Evolutionary conservation across 2,329 filamentous ascomycete species (phyloP).

Genomic region (Ceratocystis cubensis): DNA sequence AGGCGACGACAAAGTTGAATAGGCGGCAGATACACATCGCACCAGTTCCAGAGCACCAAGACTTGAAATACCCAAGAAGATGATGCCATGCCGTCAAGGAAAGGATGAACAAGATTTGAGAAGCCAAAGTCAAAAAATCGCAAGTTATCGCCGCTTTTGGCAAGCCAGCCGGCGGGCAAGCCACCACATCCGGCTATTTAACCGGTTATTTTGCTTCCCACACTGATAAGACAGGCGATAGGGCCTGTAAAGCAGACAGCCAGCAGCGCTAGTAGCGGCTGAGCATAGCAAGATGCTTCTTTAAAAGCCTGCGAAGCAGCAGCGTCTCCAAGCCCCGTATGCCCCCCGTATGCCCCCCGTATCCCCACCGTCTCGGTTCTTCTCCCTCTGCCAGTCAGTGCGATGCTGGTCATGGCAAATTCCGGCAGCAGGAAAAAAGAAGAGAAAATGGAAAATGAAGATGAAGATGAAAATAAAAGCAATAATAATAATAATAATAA

Average conservation of each 20-base stretch:
- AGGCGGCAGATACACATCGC: not conserved
- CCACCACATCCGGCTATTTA: constrained; percentile 3
- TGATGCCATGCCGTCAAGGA: too few species aligned
- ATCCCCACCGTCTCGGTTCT: not conserved
- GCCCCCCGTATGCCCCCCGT: not conserved
- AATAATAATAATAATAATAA: not conserved
- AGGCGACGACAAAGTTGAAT: not conserved
- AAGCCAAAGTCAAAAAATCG: not conserved
- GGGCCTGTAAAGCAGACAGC: too few species aligned
- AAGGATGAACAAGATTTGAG: not conserved
- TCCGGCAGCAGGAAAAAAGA: not conserved
- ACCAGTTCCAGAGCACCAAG: too few species aligned
- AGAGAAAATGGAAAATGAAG: not conserved
- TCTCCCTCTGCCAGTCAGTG: not conserved
- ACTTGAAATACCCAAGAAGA: too few species aligned
- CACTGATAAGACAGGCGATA: too few species aligned
- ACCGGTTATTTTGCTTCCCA: not conserved
- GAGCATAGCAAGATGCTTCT: too few species aligned
- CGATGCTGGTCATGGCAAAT: not conserved
- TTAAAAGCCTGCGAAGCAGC: not conserved
- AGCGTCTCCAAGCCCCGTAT: not conserved
- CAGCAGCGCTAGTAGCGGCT: too few species aligned
- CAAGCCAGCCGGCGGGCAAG: not conserved
- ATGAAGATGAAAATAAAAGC: not conserved
- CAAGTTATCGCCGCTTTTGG: constrained; percentile 6